Conservation (phyloP, 257 asterid species). For the Gardenia jasminoides region DNA sequence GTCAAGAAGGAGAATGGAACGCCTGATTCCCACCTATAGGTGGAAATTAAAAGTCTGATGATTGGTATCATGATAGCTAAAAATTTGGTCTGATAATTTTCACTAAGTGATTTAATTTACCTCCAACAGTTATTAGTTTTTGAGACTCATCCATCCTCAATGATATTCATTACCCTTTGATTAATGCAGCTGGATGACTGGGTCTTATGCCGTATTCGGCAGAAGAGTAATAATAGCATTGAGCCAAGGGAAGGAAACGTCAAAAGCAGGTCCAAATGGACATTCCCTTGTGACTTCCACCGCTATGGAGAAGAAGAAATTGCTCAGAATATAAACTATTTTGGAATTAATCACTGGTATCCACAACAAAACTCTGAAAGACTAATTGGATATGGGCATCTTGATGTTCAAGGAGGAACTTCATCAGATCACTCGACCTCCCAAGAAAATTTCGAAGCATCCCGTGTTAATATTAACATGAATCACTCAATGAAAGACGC, state of each 20-base stretch:
- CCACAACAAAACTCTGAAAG: background rate
- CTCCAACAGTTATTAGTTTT: no score
- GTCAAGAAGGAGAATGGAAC: background rate
- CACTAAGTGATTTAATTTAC: no score
- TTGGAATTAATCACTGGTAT: background rate
- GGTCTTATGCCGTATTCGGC: constrained; percentile 35
- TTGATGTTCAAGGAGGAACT: background rate
- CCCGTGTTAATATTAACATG: background rate
- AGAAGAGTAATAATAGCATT: constrained; percentile 3
- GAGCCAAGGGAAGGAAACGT: background rate
- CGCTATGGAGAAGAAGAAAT: background rate
- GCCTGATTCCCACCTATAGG: no score
- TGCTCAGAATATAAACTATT: background rate
- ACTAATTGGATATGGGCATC: background rate
- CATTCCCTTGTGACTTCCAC: background rate
- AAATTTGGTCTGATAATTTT: background rate
- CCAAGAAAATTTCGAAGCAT: background rate
- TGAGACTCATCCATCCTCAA: no score
- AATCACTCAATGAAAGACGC: constrained; percentile 17
- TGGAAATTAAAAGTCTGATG: background rate
- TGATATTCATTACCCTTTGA: no score
- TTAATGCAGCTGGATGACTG: constrained; percentile 28
- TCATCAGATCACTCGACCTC: background rate
- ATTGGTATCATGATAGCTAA: background rate
- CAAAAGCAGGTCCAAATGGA: background rate